Evolutionary conservation across 108 stramenopile genomes (phyloP).

Genomic region (Schizochytrium sp.): DNA sequence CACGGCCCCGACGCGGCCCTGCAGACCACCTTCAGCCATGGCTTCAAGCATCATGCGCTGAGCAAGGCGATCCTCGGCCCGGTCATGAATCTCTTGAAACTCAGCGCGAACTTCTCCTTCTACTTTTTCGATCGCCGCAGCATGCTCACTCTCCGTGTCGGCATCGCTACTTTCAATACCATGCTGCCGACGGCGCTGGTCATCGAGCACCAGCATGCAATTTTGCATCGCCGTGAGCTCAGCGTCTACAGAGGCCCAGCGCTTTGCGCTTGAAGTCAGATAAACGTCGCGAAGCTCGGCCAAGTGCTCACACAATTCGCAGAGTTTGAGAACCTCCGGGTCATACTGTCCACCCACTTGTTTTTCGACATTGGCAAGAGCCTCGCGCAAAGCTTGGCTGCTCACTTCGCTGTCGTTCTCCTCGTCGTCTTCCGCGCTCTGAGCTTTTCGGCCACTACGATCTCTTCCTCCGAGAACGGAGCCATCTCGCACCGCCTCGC

Average conservation of each 20-base stretch:
- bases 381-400: neutral
- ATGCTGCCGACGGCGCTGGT: neutral
- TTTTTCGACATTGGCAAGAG: neutral
- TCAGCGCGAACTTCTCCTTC: neutral
- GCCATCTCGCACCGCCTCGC: neutral
- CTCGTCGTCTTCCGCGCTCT: too few species aligned
- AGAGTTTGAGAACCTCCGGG: neutral
- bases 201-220: neutral
- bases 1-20: neutral
- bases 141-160: neutral
- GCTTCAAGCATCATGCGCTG: neutral
- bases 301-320: neutral
- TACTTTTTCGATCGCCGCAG: neutral
- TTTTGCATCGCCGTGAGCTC: neutral
- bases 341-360: slow-evolving; percentile 1
- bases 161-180: neutral
- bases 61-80: neutral
- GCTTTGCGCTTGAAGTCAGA: neutral
- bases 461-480: neutral
- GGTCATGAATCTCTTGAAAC: neutral
- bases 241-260: neutral
- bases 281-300: neutral
- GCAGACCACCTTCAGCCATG: neutral
- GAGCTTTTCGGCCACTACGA: too few species aligned
- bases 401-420: neutral